phyloP scores from a whole-genome alignment of 2,329 filamentous ascomycete genomes.

The Ascochyta clinopodiicola region DNA sequence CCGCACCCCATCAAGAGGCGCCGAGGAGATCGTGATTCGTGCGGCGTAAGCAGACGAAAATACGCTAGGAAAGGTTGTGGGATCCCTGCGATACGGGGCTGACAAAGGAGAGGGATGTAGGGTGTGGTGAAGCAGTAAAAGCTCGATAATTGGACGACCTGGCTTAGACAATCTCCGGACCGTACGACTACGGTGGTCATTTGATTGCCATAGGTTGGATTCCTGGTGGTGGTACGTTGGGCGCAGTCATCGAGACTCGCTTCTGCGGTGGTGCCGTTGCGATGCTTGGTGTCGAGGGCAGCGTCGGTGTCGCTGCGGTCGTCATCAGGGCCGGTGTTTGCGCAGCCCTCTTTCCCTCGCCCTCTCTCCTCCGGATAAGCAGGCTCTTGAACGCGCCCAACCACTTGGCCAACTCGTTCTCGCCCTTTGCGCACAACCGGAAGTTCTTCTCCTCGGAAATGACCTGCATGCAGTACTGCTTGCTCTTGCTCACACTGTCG shows the following conservation, averaged over 20 bases:
- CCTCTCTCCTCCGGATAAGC: constrained; percentile 71
- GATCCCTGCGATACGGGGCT: too few relatives aligned
- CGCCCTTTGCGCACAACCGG: constrained; percentile 67
- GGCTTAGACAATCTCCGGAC: too few relatives aligned
- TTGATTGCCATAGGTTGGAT: constrained; percentile 7
- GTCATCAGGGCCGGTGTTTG: constrained; percentile 1
- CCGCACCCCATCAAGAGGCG: constrained; percentile 2
- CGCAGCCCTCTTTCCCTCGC: constrained; percentile 14
- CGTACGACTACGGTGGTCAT: not conserved
- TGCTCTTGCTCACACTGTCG: constrained; percentile 83
- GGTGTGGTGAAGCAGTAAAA: too few relatives aligned
- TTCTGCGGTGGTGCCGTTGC: not conserved
- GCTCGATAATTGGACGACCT: too few relatives aligned
- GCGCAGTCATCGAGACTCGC: not conserved
- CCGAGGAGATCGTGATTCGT: too few relatives aligned
- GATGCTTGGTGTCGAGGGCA: not conserved
- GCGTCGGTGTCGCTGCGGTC: constrained; percentile 12
- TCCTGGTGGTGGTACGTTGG: not conserved
- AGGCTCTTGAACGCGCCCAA: constrained; percentile 91
- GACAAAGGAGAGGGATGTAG: too few relatives aligned
- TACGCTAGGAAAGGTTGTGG: too few relatives aligned
- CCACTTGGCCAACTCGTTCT: constrained; percentile 83
- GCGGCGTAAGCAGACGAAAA: too few relatives aligned
- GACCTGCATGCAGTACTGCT: constrained; percentile 86
- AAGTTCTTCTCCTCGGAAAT: constrained; percentile 83